Conservation (phyloP, 2,329 filamentous ascomycete genomes). For the Mariannaea sp. region DNA sequence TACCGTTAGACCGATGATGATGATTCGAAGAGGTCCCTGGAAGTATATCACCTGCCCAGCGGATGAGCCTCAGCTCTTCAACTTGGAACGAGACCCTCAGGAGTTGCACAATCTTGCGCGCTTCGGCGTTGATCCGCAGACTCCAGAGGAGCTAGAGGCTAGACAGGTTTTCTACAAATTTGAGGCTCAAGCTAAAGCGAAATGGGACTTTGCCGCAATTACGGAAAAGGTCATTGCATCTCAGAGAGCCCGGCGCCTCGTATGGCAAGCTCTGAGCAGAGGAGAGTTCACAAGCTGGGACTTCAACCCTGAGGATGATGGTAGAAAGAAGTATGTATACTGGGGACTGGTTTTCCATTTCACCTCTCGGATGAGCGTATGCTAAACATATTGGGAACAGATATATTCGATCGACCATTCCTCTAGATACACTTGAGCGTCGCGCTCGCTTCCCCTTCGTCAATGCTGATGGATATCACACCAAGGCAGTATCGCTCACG, state of each 20-base stretch:
- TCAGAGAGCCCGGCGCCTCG: slow-evolving; percentile 77
- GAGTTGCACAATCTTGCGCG: slow-evolving; percentile 76
- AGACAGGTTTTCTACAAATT: slow-evolving; percentile 63
- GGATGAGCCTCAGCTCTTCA: slow-evolving; percentile 83
- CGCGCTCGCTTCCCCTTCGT: background rate
- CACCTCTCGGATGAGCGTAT: too few species aligned
- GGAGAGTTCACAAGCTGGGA: slow-evolving; percentile 86
- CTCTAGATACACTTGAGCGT: background rate
- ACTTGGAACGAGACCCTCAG: slow-evolving; percentile 73
- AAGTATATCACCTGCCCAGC: slow-evolving; percentile 88
- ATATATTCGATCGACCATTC: slow-evolving; percentile 1
- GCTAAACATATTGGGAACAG: background rate
- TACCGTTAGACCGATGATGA: slow-evolving; percentile 85
- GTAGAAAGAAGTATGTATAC: slow-evolving; percentile 62
- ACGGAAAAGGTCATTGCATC: slow-evolving; percentile 74
- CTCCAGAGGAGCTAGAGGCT: slow-evolving; percentile 55
- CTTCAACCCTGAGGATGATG: slow-evolving; percentile 75
- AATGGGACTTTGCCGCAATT: slow-evolving; percentile 82
- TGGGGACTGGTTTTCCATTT: too few species aligned
- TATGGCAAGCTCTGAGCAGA: slow-evolving; percentile 77
- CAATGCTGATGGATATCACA: background rate
- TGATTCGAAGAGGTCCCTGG: slow-evolving; percentile 89
- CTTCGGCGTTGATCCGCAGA: slow-evolving; percentile 45
- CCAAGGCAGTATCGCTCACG: background rate
- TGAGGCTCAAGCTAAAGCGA: slow-evolving; percentile 69